Evolutionary conservation across 805 yeast species (phyloP).

Genomic region (Candida hungchunana): DNA sequence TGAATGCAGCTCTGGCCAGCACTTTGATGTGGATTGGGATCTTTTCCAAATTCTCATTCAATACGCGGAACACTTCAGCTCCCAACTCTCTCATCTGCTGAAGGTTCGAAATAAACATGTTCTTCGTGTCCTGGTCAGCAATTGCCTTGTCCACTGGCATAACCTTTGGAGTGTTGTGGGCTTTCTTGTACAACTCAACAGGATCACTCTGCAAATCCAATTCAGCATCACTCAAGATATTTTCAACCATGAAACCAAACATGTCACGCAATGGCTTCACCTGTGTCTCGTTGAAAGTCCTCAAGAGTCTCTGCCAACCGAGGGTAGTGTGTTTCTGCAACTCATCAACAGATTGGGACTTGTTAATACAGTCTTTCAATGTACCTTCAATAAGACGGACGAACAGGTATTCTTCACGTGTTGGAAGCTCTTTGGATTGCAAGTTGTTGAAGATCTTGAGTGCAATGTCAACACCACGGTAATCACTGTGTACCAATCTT

Average conservation of each 20-base stretch:
- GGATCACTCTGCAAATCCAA: slow-evolving; percentile 83
- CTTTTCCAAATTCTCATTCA: slow-evolving; percentile 39
- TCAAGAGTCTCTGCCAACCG: slow-evolving; percentile 43
- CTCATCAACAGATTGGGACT: slow-evolving; percentile 28
- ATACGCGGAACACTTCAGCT: slow-evolving; percentile 51
- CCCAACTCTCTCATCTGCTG: slow-evolving; percentile 69
- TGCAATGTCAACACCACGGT: slow-evolving; percentile 26
- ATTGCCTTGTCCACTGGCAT: slow-evolving; percentile 66
- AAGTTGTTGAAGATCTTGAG: slow-evolving; percentile 24
- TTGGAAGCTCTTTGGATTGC: slow-evolving; percentile 25
- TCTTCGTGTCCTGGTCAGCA: slow-evolving; percentile 70
- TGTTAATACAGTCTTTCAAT: slow-evolving; percentile 33
- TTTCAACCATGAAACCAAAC: slow-evolving; percentile 35
- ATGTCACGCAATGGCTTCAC: slow-evolving; percentile 29
- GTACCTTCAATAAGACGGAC: slow-evolving; percentile 24
- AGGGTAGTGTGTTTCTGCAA: slow-evolving; percentile 14
- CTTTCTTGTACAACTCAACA: slow-evolving; percentile 41
- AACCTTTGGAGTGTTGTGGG: slow-evolving; percentile 37
- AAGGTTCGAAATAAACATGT: slow-evolving; percentile 66
- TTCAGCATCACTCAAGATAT: slow-evolving; percentile 31
- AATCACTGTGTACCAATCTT: slow-evolving; percentile 40
- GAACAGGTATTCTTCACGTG: slow-evolving; percentile 25
- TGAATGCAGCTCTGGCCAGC: slow-evolving; percentile 46
- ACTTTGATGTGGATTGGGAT: slow-evolving; percentile 57
- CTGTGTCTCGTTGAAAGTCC: slow-evolving; percentile 36